Base-by-base conservation (phyloP, 2,329 filamentous ascomycete genomes). In the Aspergillus sp. region DNA sequence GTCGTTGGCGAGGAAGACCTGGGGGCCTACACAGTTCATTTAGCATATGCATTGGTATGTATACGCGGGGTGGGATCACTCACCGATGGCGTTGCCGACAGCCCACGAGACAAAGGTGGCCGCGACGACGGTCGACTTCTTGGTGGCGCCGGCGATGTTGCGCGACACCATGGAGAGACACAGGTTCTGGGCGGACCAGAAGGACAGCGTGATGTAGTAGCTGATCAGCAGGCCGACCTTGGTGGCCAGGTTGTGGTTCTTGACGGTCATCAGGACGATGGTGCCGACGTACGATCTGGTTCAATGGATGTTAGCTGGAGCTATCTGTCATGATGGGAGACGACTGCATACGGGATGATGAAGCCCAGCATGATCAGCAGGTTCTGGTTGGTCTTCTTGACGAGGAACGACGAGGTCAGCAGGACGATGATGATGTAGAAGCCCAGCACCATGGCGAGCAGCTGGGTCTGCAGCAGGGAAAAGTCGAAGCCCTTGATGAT, bases 141-240 rank as follows among this genome's bases (percentile, higher is more conserved):
- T 91, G 1, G 87, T 90, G 60, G 88, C 85, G 0, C 88, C 88
- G 21, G 84, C 88, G 9, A 89, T 76, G 63, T 90, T 90, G 14
- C 86, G 80, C 0, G 83, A 83, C 52, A 89, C 78, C 76, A 90
- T 80, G 13, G 84, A 86, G 60, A 90, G 78, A 6, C 81, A 76
- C 11, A 89, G 74, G 1, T 84, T 87, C 62, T 88, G 83, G 0
- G 86, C 87, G 0, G 87, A 85, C 87, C 87, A 91, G 79, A 91
- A 91, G 4, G 85, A 89, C 16, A 90, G 78, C 0, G 84, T 86
- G 56, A 91, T 86, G 72, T 91, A 91, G 76, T 91, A 91, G 63
- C 79, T 82, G 63, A 91, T 82, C 13, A 91, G 73, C 0, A 91
- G 78, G 5, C 88, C 88, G 23, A 86, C 78, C 69, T 87, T 81